Evolutionary conservation across 176 grass and related monocot species (phyloP).

Genomic region (Phragmites australis): DNA sequence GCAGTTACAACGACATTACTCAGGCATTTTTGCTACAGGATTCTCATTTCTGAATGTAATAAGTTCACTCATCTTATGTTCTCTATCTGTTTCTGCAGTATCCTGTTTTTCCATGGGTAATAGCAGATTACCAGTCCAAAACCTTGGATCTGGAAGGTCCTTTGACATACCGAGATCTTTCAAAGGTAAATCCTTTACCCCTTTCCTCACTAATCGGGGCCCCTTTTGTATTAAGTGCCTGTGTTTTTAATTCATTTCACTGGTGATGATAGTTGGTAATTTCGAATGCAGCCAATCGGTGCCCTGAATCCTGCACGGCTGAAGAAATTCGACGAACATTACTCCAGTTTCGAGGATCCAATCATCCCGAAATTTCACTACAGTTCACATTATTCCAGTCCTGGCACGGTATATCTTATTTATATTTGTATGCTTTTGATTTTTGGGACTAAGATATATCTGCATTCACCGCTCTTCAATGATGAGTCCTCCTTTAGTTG

Average conservation of each 20-base stretch:
- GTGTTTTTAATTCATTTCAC: slow-evolving; percentile 33
- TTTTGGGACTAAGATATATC: slow-evolving; percentile 2
- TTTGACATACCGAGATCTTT: slow-evolving; percentile 86
- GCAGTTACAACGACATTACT: slow-evolving; percentile 96
- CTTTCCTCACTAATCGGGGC: slow-evolving; percentile 7
- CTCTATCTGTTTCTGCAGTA: slow-evolving; percentile 59
- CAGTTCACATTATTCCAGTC: slow-evolving; percentile 89
- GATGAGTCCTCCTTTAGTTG: slow-evolving; percentile 11
- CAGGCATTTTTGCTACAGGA: slow-evolving; percentile 46
- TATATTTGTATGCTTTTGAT: slow-evolving; percentile 14
- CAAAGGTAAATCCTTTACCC: slow-evolving; percentile 45
- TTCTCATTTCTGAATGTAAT: slow-evolving; percentile 38
- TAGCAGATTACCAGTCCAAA: slow-evolving; percentile 87
- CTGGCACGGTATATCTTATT: slow-evolving; percentile 45
- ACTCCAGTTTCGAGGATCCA: slow-evolving; percentile 81
- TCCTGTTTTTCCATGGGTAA: slow-evolving; percentile 96
- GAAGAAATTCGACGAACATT: slow-evolving; percentile 88
- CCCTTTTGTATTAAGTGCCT: slow-evolving; percentile 27
- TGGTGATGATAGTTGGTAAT: slow-evolving; percentile 30
- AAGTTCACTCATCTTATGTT: slow-evolving; percentile 18
- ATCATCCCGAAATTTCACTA: slow-evolving; percentile 93
- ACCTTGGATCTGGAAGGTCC: slow-evolving; percentile 70
- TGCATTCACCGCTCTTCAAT: slow-evolving; percentile 15
- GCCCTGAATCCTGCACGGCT: slow-evolving; percentile 86
- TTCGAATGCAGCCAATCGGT: slow-evolving; percentile 85